Evolutionary conservation across 306 rosid species (phyloP).

Genomic region (Cotoneaster glaucophyllus): DNA sequence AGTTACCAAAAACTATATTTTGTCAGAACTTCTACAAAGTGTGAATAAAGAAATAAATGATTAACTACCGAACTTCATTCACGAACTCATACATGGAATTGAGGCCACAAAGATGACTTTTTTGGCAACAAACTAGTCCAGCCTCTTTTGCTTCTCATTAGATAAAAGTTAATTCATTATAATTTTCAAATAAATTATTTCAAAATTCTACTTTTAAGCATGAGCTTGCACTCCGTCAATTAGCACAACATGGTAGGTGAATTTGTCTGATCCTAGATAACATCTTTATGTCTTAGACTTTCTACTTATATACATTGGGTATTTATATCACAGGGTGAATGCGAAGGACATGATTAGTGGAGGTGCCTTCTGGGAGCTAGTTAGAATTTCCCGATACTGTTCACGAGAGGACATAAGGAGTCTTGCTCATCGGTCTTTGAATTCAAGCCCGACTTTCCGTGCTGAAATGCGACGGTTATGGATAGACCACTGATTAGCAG

Average conservation of each 20-base stretch:
- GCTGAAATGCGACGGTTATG: constrained; percentile 75
- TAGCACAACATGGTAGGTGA: constrained; percentile 87
- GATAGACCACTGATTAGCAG: constrained; percentile 46
- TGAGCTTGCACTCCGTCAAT: constrained; percentile 95
- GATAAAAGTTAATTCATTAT: no score
- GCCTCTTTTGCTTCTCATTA: no score
- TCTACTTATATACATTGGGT: not conserved
- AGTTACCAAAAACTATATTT: not conserved
- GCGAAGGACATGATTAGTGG: constrained; percentile 92
- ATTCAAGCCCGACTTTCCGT: constrained; percentile 62
- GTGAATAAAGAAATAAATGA: not conserved
- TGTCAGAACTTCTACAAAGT: not conserved
- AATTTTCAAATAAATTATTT: no score
- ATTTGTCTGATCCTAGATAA: not conserved
- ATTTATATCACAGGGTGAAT: constrained; percentile 59
- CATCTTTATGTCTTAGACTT: not conserved
- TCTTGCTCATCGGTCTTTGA: constrained; percentile 76
- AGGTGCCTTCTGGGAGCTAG: constrained; percentile 98
- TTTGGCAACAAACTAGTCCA: not conserved
- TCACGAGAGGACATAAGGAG: constrained; percentile 85
- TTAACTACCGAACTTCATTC: not conserved
- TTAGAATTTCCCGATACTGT: constrained; percentile 91
- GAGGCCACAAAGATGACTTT: not conserved
- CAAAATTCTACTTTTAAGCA: no score
- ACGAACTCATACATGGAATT: not conserved